Conservation (phyloP, 1,284 basidiomycete species). For the Microbotryum scabiosae region DNA sequence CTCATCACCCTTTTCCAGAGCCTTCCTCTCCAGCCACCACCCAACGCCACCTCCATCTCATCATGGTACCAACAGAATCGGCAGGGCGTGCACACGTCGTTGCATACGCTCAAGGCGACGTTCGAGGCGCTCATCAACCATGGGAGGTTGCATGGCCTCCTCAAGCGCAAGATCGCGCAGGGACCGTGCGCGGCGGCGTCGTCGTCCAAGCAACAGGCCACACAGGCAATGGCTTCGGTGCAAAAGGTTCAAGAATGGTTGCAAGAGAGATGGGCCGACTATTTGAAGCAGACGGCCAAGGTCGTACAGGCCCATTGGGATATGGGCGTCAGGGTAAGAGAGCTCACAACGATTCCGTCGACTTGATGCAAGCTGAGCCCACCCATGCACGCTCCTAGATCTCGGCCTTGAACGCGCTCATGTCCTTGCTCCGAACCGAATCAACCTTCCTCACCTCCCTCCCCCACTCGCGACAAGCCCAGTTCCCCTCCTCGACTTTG, state of each 20-base stretch:
- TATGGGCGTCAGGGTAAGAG: conserved; percentile 24
- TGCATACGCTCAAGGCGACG: conserved; percentile 73
- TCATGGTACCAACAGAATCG: conserved; percentile 35
- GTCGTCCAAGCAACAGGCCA: conserved; percentile 9
- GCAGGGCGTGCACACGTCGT: conserved; percentile 57
- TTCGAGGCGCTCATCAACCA: conserved; percentile 60
- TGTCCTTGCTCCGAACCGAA: conserved; percentile 32
- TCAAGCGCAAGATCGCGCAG: conserved; percentile 22
- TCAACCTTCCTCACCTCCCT: conserved; percentile 31
- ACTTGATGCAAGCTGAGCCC: neutral
- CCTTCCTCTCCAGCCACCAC: neutral
- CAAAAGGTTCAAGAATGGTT: conserved; percentile 33
- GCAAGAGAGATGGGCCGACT: conserved; percentile 29
- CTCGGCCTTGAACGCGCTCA: conserved; percentile 30
- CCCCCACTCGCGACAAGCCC: conserved; percentile 35
- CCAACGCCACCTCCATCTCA: conserved; percentile 28
- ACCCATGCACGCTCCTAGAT: conserved; percentile 12
- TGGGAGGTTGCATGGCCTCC: conserved; percentile 49
- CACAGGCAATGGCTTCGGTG: conserved; percentile 14
- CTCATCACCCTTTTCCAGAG: conserved; percentile 51
- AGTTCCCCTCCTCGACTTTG: conserved; percentile 63
- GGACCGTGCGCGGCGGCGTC: conserved; percentile 8
- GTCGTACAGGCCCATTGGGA: conserved; percentile 26
- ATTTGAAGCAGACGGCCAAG: conserved; percentile 21
- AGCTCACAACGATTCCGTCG: neutral